phyloP scores from a whole-genome alignment of 345 rosid genomes.

The Lepidium africanum region DNA sequence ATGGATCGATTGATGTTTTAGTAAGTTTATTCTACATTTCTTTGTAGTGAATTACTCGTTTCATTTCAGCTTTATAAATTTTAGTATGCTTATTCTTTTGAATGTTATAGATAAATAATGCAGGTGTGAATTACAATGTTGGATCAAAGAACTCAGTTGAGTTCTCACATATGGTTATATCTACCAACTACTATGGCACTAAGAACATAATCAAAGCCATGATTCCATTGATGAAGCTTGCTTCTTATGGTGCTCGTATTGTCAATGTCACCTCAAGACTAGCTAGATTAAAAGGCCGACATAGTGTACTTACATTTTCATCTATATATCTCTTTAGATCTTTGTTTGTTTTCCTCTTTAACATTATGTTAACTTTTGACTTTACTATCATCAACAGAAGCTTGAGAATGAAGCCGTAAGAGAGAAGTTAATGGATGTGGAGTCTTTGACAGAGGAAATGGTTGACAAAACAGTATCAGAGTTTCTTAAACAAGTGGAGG shows the following conservation, averaged over 20 bases:
- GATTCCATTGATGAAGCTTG: conserved; percentile 77
- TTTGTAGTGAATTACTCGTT: neutral
- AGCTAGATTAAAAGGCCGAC: conserved; percentile 70
- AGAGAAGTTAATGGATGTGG: conserved; percentile 44
- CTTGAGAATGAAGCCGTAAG: conserved; percentile 53
- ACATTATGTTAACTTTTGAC: neutral
- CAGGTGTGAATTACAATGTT: conserved; percentile 79
- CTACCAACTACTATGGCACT: conserved; percentile 79
- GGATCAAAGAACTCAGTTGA: conserved; percentile 77
- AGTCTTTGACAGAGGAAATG: conserved; percentile 55
- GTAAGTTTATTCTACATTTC: conserved; percentile 28
- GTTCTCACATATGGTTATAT: conserved; percentile 48
- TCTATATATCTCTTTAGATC: neutral
- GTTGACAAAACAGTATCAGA: conserved; percentile 49
- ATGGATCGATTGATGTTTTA: conserved; percentile 67
- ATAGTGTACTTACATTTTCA: conserved; percentile 47
- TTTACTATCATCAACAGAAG: conserved; percentile 35
- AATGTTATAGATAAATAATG: conserved; percentile 71
- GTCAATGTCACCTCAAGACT: conserved; percentile 85
- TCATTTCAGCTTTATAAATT: neutral
- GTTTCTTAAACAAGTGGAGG: conserved; percentile 75
- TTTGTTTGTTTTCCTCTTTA: neutral
- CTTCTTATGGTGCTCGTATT: conserved; percentile 70
- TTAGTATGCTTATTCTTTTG: neutral
- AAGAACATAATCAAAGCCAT: conserved; percentile 67